A percentile compares a stretch with the other conserved stretches of the same genome.
phyloP scores from a whole-genome alignment of 2,329 filamentous ascomycete species.

The Stemphylium vesicarium region DNA sequence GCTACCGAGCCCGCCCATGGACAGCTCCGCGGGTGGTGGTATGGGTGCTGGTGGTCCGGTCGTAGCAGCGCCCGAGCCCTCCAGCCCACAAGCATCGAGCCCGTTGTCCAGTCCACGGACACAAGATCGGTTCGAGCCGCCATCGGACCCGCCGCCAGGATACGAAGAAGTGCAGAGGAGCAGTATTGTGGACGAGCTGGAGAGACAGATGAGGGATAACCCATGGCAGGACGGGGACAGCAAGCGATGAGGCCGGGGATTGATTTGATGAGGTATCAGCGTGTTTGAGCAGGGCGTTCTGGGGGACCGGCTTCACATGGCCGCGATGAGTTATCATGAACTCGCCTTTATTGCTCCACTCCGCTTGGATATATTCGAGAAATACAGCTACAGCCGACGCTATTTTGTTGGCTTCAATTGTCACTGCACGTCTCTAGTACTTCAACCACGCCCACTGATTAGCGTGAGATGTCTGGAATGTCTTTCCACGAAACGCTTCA shows the following conservation, averaged over 20 bases:
- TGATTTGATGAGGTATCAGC: constrained; percentile 6
- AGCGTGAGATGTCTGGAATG: too few relatives aligned
- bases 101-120: constrained; percentile 36
- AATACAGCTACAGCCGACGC: neutral
- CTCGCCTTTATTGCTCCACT: neutral
- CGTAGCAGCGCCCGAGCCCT: constrained; percentile 22
- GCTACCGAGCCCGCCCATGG: constrained; percentile 29
- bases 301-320: constrained; percentile 12
- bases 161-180: constrained; percentile 92
- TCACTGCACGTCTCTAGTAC: neutral
- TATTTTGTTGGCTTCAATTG: neutral
- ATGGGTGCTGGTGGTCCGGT: constrained; percentile 21
- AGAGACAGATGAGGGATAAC: constrained; percentile 53
- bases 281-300: constrained; percentile 38
- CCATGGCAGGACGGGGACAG: constrained; percentile 20
- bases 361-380: neutral
- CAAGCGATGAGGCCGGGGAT: constrained; percentile 19
- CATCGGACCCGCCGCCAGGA: constrained; percentile 80
- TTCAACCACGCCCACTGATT: too few relatives aligned
- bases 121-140: constrained; percentile 56
- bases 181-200: constrained; percentile 75
- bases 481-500: neutral
- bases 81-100: constrained; percentile 37
- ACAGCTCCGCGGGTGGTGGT: constrained; percentile 10
- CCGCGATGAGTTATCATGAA: neutral